Evolutionary conservation across 1,139 yeast genomes (phyloP), one percentile per base, ranked within the genome.

Genomic region (Zygoascus meyerae): DNA sequence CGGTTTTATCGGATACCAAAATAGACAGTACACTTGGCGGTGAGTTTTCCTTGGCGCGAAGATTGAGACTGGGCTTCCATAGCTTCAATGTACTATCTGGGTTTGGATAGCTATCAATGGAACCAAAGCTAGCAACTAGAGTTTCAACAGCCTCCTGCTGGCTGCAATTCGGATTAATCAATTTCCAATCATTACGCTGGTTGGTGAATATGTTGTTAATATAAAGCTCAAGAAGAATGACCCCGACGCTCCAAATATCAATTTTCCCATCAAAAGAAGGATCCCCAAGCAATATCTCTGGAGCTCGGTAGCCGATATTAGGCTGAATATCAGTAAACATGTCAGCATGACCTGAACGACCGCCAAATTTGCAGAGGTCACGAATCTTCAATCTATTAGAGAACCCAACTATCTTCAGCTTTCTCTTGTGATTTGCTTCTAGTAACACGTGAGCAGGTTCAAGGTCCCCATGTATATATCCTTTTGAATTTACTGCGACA

Each of bases 161-260:
- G 10, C 32, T 26, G 32, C 32, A 32, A 33, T 32, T 32, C 12
- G 37, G 37, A n/a, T 21, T 40, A 8, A 40, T n/a, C 28, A 40
- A 18, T 7, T 21, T 14, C 43, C 43, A 40, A 12, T 28, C 35
- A 30, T 31, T 29, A 8, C 35, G 34, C 15, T 40, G 43, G 12
- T 35, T 26, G 4, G 43, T 32, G n/a, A 40, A 40, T 21, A 40
- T 40, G 31, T 30, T 40, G 17, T 40, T 40, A 12, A 40, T 28
- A n/a, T 40, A 40, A 2, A 40, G 45, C 46, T 60, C 64, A 2
- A 59, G 50, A 34, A 92, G 70, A 49, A 92, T 94, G 33, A 94
- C 92, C 47, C 98, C 98, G 57, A 95, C 79, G 1, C 97, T 87
- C 98, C 98, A 92, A 40, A 90, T 84, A 66, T 92, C 98, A 18